phyloP scores from a whole-genome alignment of 139 green algal genomes.

The Astrephomene gubernaculifera region DNA sequence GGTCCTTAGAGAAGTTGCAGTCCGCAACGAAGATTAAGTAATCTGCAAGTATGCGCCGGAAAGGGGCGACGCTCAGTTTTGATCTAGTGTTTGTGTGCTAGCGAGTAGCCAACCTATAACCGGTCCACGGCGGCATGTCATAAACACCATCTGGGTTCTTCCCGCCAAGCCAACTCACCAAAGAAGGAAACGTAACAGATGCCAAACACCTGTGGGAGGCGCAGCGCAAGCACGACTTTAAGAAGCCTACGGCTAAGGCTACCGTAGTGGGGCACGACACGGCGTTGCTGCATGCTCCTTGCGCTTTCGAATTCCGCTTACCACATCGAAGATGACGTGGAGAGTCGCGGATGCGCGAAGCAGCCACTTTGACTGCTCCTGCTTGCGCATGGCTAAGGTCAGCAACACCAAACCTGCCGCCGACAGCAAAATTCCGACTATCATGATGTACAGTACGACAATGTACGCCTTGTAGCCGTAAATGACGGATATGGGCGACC shows the following conservation, averaged over 20 bases:
- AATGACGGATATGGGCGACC: conserved; percentile 29
- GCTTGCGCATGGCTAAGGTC: conserved; percentile 24
- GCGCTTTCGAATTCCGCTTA: not conserved
- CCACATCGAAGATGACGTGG: conserved; percentile 16
- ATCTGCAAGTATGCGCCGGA: not conserved
- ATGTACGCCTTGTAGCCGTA: conserved; percentile 40
- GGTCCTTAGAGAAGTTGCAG: conserved; percentile 5
- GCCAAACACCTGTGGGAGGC: not conserved
- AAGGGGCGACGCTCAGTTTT: too few species aligned
- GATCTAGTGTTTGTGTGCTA: too few species aligned
- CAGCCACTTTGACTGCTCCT: conserved; percentile 38
- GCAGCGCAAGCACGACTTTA: not conserved
- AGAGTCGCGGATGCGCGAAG: not conserved
- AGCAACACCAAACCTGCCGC: conserved; percentile 22
- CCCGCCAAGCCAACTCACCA: too few species aligned
- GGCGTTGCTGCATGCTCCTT: not conserved
- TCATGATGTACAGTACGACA: conserved; percentile 43
- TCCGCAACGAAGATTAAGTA: conserved; percentile 33
- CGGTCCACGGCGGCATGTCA: too few species aligned
- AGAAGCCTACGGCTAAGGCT: not conserved
- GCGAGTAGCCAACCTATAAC: too few species aligned
- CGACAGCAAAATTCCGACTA: not conserved
- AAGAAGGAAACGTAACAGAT: conserved; percentile 2
- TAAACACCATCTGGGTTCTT: too few species aligned
- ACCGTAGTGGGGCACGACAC: not conserved